Percentiles rank a stretch among this genome's conserved stretches.
Conservation (phyloP, 164 flowering plant genomes). For the Magnolia changhungtana region DNA sequence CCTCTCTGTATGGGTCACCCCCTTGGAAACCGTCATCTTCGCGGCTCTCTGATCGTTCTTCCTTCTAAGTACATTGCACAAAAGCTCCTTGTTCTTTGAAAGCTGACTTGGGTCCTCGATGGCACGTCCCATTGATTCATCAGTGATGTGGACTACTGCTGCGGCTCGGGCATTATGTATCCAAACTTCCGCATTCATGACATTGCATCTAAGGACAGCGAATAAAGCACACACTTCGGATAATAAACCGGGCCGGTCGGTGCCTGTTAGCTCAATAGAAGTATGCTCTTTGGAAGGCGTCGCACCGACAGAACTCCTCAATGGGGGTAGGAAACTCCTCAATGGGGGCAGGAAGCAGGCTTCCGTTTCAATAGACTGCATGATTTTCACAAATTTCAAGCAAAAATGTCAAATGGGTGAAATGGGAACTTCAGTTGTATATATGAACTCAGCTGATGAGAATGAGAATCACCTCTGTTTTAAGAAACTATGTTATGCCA, state of each 20-base stretch:
- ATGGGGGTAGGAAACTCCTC: constrained; percentile 22
- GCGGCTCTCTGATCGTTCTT: constrained; percentile 22
- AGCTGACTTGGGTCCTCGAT: constrained; percentile 39
- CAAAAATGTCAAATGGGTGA: too few relatives aligned
- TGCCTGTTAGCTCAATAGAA: constrained; percentile 46
- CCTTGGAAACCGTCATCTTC: constrained; percentile 20
- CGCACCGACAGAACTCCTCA: constrained; percentile 36
- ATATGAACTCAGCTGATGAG: too few relatives aligned
- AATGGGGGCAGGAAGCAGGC: too few relatives aligned
- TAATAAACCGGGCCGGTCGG: constrained; percentile 53
- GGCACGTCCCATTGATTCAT: constrained; percentile 27
- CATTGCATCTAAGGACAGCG: constrained; percentile 41
- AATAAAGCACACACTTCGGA: constrained; percentile 60
- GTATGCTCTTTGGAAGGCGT: constrained; percentile 38
- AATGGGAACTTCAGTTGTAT: too few relatives aligned
- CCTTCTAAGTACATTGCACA: constrained; percentile 34
- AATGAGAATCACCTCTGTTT: not conserved
- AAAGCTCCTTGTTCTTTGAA: constrained; percentile 30
- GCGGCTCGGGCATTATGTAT: constrained; percentile 59
- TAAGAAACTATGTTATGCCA: too few relatives aligned
- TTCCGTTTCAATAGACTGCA: too few relatives aligned
- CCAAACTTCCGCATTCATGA: constrained; percentile 54
- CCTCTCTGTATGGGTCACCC: constrained; percentile 29
- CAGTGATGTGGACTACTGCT: constrained; percentile 41
- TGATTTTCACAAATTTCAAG: too few relatives aligned